A percentile compares a stretch with the other conserved stretches of the same genome.
These are phyloP conservation scores for Darksidea phi DNA, from an alignment of 495 filamentous ascomycete genomes.

Conservation along the genomic window DNA sequence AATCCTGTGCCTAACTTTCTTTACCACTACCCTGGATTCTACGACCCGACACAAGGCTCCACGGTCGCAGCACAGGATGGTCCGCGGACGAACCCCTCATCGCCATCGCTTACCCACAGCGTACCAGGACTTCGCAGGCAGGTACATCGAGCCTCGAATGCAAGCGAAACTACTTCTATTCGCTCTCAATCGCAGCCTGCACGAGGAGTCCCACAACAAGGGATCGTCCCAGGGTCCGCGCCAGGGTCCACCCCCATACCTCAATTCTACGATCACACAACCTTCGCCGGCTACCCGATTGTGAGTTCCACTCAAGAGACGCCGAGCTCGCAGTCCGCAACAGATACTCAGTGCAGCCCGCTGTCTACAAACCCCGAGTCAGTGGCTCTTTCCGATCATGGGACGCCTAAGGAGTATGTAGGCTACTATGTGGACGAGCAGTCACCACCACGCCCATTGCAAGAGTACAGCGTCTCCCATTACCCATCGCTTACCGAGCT, in stretches of 20 bases:
- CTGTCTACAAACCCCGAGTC: constrained; percentile 39
- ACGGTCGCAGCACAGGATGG: constrained; percentile 39
- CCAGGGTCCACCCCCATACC: constrained; percentile 44
- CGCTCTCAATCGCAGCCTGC: constrained; percentile 68
- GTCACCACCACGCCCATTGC: constrained; percentile 54
- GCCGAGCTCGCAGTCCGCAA: neutral
- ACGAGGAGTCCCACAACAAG: constrained; percentile 51
- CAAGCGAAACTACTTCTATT: constrained; percentile 54
- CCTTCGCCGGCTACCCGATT: constrained; percentile 35
- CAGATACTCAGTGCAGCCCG: constrained; percentile 29
- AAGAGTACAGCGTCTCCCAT: constrained; percentile 48
- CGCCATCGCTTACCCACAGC: constrained; percentile 55
- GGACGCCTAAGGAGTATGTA: constrained; percentile 58
- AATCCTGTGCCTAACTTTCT: constrained; percentile 50
- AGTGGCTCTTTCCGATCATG: constrained; percentile 46
- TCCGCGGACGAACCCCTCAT: constrained; percentile 59
- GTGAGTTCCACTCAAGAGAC: constrained; percentile 26
- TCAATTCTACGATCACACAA: constrained; percentile 43
- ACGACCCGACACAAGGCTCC: constrained; percentile 48
- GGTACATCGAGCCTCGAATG: constrained; percentile 56
- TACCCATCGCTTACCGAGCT: constrained; percentile 52
- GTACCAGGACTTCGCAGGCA: constrained; percentile 59
- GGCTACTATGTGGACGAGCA: constrained; percentile 61
- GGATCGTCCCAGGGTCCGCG: constrained; percentile 42
- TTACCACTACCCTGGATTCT: constrained; percentile 52